These are phyloP conservation scores for Cordyceps sp. DNA, from an alignment of 2,329 filamentous ascomycete genomes.

Conservation along the genomic window DNA sequence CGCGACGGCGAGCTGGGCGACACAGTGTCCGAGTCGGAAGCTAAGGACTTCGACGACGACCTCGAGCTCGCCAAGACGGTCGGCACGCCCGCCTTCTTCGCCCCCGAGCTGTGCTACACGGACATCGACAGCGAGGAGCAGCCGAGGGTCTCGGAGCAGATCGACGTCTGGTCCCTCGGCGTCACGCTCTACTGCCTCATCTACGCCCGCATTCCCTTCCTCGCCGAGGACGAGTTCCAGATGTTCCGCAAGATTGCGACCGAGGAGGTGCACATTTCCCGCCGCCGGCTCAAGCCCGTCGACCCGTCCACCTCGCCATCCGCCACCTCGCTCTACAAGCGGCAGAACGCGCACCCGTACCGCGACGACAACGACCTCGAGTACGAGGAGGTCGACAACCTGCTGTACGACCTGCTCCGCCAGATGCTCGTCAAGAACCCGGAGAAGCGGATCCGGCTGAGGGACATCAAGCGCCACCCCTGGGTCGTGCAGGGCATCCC, in stretches of 20 bases:
- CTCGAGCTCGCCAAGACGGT: conserved; percentile 96
- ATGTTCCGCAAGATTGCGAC: conserved; percentile 87
- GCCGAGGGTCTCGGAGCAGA: conserved; percentile 75
- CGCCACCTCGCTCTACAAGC: conserved; percentile 36
- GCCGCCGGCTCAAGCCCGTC: conserved; percentile 62
- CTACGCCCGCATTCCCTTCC: conserved; percentile 83
- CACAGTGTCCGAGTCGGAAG: conserved; percentile 61
- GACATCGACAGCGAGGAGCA: conserved; percentile 52
- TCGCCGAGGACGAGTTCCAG: conserved; percentile 79
- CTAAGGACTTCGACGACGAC: conserved; percentile 77
- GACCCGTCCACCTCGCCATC: conserved; percentile 40
- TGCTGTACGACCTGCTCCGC: conserved; percentile 60
- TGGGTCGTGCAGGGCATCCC: conserved; percentile 74
- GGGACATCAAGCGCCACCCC: conserved; percentile 83
- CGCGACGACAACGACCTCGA: conserved; percentile 61
- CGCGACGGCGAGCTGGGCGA: conserved; percentile 68
- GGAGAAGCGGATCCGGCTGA: conserved; percentile 69
- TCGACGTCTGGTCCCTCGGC: conserved; percentile 93
- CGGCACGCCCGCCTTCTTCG: conserved; percentile 93
- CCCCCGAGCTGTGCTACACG: conserved; percentile 87
- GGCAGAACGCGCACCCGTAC: conserved; percentile 47
- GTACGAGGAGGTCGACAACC: conserved; percentile 74
- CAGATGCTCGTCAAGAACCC: conserved; percentile 82
- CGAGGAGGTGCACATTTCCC: conserved; percentile 80
- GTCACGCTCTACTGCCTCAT: conserved; percentile 93